Base-by-base conservation (phyloP, 2,329 filamentous ascomycete genomes). In the Penicillium sp. region DNA sequence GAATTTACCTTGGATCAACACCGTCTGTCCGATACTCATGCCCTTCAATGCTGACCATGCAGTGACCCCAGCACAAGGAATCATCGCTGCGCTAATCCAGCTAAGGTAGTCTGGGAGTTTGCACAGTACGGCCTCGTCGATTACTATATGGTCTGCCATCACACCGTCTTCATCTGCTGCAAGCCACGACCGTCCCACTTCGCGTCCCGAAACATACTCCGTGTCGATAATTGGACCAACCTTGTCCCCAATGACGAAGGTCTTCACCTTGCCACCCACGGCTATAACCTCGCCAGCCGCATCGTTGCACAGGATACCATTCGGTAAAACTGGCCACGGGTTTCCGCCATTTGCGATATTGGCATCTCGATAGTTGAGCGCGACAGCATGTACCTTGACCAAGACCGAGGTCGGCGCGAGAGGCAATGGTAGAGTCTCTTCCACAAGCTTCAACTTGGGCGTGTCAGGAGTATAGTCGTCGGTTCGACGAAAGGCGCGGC, bases 1-100 rank as follows among this genome's bases (percentile, higher is more conserved):
- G 13, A 4, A 45, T 44, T 37, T 43, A 61, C 65, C 68, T 60
- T 72, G 68, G 26, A 72, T 67, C 13, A 72, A 49, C 12, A 72
- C 62, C 2, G 52, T 69, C 40, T 66, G 48, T 1, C 67, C 66
- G 12, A 68, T 60, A 0, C 44, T 48, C 8, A 60, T 47, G 1
- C 59, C 66, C 42, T 65, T 67, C n/a, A 71, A 42, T 0, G 68
- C 65, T 30, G 59, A 55, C 66, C 69, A 72, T 1, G 70, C 69
- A 0, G 69, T 72, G 0, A 64, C 56, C 0, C 66, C 70, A 13
- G 70, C 68, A 25, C 67, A 71, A 0, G 67, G 67, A 11, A 73
- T 57, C 1, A 60, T 60, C 6, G 54, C 50, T 2, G 65, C 62
- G 2, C 60, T 45, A 1, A 54, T 40, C 60, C 62, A 70, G 23